Base-by-base conservation (phyloP, 768 basidiomycete genomes). In the Lanmaoa pseudosensibilis region DNA sequence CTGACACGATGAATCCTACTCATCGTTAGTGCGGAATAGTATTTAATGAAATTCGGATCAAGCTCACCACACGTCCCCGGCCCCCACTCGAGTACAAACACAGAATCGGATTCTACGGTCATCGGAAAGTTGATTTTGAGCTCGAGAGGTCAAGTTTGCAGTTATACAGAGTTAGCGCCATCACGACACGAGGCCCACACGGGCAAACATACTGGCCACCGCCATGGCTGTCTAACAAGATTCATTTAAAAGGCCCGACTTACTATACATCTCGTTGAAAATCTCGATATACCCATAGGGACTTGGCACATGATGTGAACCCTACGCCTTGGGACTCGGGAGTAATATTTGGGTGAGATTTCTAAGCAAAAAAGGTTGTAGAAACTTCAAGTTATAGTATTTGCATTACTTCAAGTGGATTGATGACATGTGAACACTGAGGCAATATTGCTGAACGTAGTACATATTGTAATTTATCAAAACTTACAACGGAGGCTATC, bases 31-130 rank as follows among this genome's bases (percentile, higher is more conserved):
- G 8, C 6, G 4, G 21, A 9, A 21, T 32, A n/a, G 5, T 15
- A 16, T 11, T 12, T 13, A 6, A 32, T 7, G 43, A 16, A n/a
- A 19, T 19, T 23, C 33, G 3, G 19, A 4, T 36, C 8, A 23
- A 50, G 11, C 61, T 52, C 25, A 59, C 61, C 56, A 44, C 50
- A 52, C 5, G 21, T 16, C 10, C 23, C 39, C 7, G 50, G 50
- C 0, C 27, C 56, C 50, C 39, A 46, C 23, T 43, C 18, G 19
- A 41, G 53, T 19, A 43, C 12, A 21, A 46, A 13, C 3, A n/a
- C 2, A 23, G 40, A 18, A 12, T 11, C 2, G 27, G 4, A 27
- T 5, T 27, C 27, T 6, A 5, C 12, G 18, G 21, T 4, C 61
- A 62, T 63, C 5, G n/a, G 10, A 38, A n/a, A 13, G 19, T n/a